These are phyloP conservation scores for Gloeopeniophorella convolvens DNA, from an alignment of 768 basidiomycete species.

Conservation along the genomic window DNA sequence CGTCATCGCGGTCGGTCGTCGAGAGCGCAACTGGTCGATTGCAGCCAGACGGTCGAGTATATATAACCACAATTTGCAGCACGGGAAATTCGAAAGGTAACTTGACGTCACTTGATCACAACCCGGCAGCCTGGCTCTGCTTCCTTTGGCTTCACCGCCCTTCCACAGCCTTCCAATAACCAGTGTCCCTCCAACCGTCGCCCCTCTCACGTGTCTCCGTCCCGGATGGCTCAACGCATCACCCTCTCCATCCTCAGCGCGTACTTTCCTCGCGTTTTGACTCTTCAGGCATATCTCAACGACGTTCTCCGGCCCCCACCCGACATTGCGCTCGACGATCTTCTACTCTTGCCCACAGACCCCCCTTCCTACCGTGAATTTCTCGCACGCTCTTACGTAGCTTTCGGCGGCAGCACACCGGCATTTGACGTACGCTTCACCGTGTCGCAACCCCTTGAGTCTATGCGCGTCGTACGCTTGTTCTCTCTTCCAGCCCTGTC, in stretches of 20 bases:
- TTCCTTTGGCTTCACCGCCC: too few species aligned
- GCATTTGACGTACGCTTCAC: background rate
- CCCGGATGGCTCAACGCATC: constrained; percentile 13
- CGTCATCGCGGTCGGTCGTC: too few species aligned
- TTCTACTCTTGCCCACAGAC: constrained; percentile 7
- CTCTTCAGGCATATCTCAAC: constrained; percentile 8
- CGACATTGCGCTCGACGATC: background rate
- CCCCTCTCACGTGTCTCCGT: too few species aligned
- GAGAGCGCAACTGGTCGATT: too few species aligned
- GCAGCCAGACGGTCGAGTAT: too few species aligned
- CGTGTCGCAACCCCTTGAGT: constrained; percentile 11
- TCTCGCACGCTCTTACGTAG: constrained; percentile 7
- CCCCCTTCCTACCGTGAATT: constrained; percentile 2
- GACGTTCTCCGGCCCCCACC: background rate
- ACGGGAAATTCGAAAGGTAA: too few species aligned
- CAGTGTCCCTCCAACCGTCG: too few species aligned
- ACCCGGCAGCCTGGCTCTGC: too few species aligned
- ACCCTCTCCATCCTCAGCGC: constrained; percentile 15
- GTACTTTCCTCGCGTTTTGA: constrained; percentile 10
- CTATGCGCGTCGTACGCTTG: constrained; percentile 9
- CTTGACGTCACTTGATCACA: too few species aligned
- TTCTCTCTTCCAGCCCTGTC: background rate
- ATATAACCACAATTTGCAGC: too few species aligned
- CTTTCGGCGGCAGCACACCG: constrained; percentile 1
- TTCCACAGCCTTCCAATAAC: too few species aligned